phyloP scores from a whole-genome alignment of 768 basidiomycete genomes.

The Cystobasidium ongulense region DNA sequence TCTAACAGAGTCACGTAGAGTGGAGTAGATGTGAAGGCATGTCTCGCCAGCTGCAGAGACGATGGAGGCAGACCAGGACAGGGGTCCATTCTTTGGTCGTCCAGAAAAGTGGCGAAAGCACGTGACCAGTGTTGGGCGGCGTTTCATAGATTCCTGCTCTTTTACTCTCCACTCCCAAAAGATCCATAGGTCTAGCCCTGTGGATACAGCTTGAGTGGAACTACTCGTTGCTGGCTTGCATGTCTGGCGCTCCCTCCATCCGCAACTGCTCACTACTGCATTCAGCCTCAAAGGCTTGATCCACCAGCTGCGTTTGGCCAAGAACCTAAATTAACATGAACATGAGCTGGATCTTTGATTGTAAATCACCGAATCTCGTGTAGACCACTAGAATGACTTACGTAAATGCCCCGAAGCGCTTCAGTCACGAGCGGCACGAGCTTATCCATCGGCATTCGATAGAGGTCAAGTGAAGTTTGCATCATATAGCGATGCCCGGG shows the following conservation, averaged over 20 bases:
- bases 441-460: not conserved
- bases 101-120: not conserved
- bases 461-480: constrained; percentile 19
- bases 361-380: not conserved
- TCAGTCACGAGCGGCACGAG: not conserved
- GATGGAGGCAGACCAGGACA: too few species aligned
- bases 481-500: constrained; percentile 8
- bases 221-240: not conserved
- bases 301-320: not conserved
- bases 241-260: not conserved
- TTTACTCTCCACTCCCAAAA: not conserved
- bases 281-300: not conserved
- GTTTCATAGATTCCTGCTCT: not conserved
- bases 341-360: not conserved
- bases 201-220: not conserved
- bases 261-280: not conserved
- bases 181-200: too few species aligned
- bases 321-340: not conserved
- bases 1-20: too few species aligned
- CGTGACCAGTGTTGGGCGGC: not conserved
- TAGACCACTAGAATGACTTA: not conserved
- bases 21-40: too few species aligned
- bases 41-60: too few species aligned
- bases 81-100: not conserved
- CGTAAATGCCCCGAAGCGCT: not conserved